Conservation (phyloP, 2,329 filamentous ascomycete genomes). For the Cylindrodendrum hubeiense region DNA sequence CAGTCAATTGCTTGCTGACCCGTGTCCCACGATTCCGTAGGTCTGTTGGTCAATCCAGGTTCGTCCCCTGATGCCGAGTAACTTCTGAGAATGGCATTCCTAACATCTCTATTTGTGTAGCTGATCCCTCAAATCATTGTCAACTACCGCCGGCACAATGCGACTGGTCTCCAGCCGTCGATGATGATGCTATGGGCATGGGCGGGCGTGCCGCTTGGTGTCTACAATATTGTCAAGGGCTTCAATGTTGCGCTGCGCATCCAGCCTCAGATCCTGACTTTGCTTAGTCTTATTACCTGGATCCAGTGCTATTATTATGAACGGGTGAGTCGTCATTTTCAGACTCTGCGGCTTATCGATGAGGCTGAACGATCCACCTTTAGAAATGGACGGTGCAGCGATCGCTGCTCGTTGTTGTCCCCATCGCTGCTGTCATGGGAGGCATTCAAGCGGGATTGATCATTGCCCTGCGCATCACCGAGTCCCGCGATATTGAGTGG, state of each 20-base stretch:
- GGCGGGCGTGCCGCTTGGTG: constrained; percentile 75
- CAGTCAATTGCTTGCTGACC: fast-evolving
- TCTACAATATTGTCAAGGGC: constrained; percentile 57
- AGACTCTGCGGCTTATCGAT: fast-evolving
- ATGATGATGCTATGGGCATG: constrained; percentile 82
- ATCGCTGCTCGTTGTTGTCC: constrained; percentile 61
- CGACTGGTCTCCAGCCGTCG: constrained; percentile 72
- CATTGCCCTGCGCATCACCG: constrained; percentile 64
- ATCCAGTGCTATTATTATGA: constrained; percentile 59
- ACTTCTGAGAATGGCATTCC: not conserved
- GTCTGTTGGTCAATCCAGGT: constrained; percentile 76
- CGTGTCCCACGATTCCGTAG: constrained; percentile 24
- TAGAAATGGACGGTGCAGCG: constrained; percentile 65
- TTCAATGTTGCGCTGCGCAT: constrained; percentile 58
- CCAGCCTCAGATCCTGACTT: constrained; percentile 58
- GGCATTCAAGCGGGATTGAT: constrained; percentile 71
- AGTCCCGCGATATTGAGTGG: constrained; percentile 64
- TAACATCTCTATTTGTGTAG: constrained; percentile 49
- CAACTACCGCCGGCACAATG: constrained; percentile 76
- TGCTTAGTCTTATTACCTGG: constrained; percentile 58
- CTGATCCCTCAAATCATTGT: constrained; percentile 77
- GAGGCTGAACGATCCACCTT: constrained; percentile 17
- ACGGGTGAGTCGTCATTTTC: constrained; percentile 36
- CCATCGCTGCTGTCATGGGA: constrained; percentile 68
- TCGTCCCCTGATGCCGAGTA: constrained; percentile 22